Base-by-base conservation (phyloP, 148 eudicot genomes). In the Drosera capensis region DNA sequence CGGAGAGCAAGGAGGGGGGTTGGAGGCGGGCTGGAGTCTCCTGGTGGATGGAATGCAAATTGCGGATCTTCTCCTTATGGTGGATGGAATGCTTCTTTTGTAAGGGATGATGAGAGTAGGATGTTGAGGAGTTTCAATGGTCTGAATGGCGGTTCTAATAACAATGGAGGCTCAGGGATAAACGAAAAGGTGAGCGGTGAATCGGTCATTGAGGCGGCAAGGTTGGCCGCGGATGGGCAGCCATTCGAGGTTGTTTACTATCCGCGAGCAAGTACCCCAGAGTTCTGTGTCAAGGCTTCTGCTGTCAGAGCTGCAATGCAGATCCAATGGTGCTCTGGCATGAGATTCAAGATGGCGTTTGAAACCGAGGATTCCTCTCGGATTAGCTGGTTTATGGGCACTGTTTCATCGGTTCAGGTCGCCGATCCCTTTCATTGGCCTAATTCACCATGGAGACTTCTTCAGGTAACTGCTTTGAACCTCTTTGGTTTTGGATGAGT, bases 301-400 rank as follows among this genome's bases (percentile, higher is more conserved):
- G 62, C 65, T 6, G 85, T 90, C 1, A 67, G 64, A 58, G 68
- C 72, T 8, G 82, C 99, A 0, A 71, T 84, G 85, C 56, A 78
- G 36, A 64, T 71, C 14, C 83, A 80, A 1, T 84, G 99, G 99
- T 80, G 68, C 40, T 45, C 80, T 7, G 99, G 95, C 41, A 84
- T 90, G 95, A 75, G 99, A 51, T 90, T 90, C 38, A 90, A 90
- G 68, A 90, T 90, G 99, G 73, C 99, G 26, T 90, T 90, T 26
- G 99, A 90, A 66, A 90, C 99, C 4, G 99, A 90, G 59, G 99
- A 84, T 74, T 90, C 95, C 0, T 90, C 99, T 5, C 67, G 99
- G 21, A 90, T 90, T 26, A 90, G 99, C 52, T 90, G 99, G 99
- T 90, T 84, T 58, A 90, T 90, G 99, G 99, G 99, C 8, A 90